Conservation (phyloP, 2,329 filamentous ascomycete genomes). For the Diaporthe sp. region DNA sequence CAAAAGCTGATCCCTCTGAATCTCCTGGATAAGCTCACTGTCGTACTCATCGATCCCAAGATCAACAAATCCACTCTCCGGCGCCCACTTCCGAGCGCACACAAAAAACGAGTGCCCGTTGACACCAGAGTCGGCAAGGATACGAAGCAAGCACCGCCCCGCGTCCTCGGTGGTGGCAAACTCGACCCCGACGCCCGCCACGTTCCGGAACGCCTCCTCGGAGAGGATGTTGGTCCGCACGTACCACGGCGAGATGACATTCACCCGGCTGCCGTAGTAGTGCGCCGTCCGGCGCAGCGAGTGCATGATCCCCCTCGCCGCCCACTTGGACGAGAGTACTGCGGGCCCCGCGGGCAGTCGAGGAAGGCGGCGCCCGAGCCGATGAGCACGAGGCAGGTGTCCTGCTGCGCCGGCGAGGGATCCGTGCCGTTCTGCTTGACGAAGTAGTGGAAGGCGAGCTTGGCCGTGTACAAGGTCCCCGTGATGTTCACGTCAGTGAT, state of each 20-base stretch:
- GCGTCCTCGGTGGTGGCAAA: constrained; percentile 48
- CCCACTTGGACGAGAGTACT: constrained; percentile 55
- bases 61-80: not conserved
- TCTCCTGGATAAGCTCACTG: constrained; percentile 46
- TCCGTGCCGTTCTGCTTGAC: constrained; percentile 48
- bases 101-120: constrained; percentile 50
- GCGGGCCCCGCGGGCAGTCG: constrained; percentile 49
- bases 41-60: constrained; percentile 50
- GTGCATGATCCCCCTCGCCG: constrained; percentile 55
- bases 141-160: constrained; percentile 45
- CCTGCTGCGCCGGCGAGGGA: constrained; percentile 33
- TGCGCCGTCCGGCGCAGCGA: constrained; percentile 50
- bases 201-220: constrained; percentile 39
- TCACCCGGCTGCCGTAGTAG: constrained; percentile 52
- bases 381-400: constrained; percentile 51
- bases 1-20: constrained; percentile 49
- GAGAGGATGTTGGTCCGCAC: constrained; percentile 50
- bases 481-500: constrained; percentile 49
- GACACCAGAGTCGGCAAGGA: constrained; percentile 47
- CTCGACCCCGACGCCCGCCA: constrained; percentile 47
- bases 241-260: constrained; percentile 55
- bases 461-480: constrained; percentile 48
- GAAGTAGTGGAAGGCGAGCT: constrained; percentile 54
- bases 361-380: constrained; percentile 53
- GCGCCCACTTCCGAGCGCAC: constrained; percentile 5